A percentile compares a stretch with the other conserved stretches of the same genome.
Evolutionary conservation across 352 stramenopile genomes (phyloP).

Genomic region (Pythium rhizo-oryzae): DNA sequence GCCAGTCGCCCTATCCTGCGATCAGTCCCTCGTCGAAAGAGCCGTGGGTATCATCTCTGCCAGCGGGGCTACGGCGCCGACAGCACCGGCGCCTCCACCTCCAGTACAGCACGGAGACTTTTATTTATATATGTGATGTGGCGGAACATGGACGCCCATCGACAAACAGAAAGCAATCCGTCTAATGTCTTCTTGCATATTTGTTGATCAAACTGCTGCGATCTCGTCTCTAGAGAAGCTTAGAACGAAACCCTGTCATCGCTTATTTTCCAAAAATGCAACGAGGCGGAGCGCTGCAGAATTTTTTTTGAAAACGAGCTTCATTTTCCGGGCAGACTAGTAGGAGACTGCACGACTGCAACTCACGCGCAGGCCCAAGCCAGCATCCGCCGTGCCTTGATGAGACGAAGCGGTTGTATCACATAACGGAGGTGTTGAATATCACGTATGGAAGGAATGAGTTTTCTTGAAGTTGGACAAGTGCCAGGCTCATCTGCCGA

Average conservation of each 20-base stretch:
- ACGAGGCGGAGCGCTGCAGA: slow-evolving; percentile 16
- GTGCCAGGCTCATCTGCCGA: too few species aligned
- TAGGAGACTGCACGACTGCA: too few species aligned
- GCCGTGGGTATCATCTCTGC: background rate
- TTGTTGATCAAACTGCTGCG: background rate
- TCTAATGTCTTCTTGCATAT: slow-evolving; percentile 7
- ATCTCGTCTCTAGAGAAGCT: background rate
- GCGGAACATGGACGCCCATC: slow-evolving; percentile 6
- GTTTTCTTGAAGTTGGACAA: too few species aligned
- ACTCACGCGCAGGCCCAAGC: too few species aligned
- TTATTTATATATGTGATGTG: slow-evolving; percentile 1
- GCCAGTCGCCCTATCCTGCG: background rate
- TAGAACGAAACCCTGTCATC: slow-evolving; percentile 4
- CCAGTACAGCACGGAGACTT: background rate
- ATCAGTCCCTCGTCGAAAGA: background rate
- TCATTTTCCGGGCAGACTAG: slow-evolving; percentile 7
- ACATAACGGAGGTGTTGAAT: too few species aligned
- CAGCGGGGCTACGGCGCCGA: too few species aligned
- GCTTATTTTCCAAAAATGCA: slow-evolving; percentile 12
- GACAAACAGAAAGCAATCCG: background rate
- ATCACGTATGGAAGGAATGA: too few species aligned
- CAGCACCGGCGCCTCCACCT: background rate
- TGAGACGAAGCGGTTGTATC: too few species aligned
- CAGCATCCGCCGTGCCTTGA: too few species aligned
- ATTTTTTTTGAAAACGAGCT: slow-evolving; percentile 11